Evolutionary conservation across 495 filamentous ascomycete species (phyloP).

Genomic region (Schizothecium vesticola): DNA sequence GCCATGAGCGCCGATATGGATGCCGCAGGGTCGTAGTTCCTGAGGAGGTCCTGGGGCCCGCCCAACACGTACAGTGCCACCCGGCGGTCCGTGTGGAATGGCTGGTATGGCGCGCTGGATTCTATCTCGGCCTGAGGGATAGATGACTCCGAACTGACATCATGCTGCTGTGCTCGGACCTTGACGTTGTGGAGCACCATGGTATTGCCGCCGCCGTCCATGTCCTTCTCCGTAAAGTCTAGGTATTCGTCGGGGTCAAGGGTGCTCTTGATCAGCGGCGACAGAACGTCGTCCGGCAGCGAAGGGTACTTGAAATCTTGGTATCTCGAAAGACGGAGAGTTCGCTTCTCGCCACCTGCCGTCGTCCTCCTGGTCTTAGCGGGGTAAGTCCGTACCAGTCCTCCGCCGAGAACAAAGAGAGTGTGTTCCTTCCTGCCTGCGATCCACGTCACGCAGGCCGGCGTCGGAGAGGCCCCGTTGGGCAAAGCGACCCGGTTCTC

Average conservation of each 20-base stretch:
- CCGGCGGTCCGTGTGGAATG: conserved; percentile 82
- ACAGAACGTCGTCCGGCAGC: conserved; percentile 45
- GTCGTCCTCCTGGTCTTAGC: conserved; percentile 46
- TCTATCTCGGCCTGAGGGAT: conserved; percentile 89
- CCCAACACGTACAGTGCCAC: conserved; percentile 57
- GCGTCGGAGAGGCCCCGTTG: conserved; percentile 40
- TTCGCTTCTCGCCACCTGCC: conserved; percentile 34
- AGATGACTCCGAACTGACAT: conserved; percentile 42
- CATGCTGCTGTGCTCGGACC: conserved; percentile 22
- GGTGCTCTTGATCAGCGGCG: conserved; percentile 38
- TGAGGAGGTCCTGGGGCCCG: not conserved
- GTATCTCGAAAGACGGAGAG: conserved; percentile 47
- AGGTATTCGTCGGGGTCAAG: conserved; percentile 46
- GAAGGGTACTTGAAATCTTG: conserved; percentile 60
- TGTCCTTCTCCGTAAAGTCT: conserved; percentile 41
- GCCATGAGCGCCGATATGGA: conserved; percentile 30
- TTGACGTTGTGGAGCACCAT: conserved; percentile 34
- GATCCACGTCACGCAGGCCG: conserved; percentile 55
- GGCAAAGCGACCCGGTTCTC: conserved; percentile 79
- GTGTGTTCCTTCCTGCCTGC: conserved; percentile 47
- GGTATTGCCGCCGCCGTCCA: conserved; percentile 39
- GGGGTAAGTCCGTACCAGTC: conserved; percentile 61
- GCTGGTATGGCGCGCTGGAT: conserved; percentile 82
- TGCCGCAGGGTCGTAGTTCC: conserved; percentile 12
- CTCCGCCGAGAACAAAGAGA: conserved; percentile 53